Evolutionary conservation across 352 stramenopile species (phyloP), one percentile per base, ranked within the genome.

Genomic region (Pythium monospermum): DNA sequence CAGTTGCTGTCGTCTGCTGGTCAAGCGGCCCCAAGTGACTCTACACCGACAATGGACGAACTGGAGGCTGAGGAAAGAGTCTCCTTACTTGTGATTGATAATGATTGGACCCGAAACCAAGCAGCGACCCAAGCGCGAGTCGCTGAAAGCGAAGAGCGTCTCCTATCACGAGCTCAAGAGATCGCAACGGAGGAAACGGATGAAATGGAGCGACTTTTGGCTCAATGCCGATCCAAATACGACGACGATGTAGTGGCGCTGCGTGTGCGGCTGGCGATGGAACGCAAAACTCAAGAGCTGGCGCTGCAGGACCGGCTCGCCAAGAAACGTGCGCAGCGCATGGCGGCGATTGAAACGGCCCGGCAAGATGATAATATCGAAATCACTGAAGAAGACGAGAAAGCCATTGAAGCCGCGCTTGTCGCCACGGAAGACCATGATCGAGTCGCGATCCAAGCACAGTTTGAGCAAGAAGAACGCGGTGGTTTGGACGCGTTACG

Each of bases 381-480:
- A 15, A 42, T 57, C 31, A 37, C 49, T 12, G 30, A 18, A 13
- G 35, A 51, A 21, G 51, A 51, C 11, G 31, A 59, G 37, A 16
- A 47, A 15, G 59, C 54, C 27, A 55, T 48, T 32, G 49, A 46
- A 18, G 26, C 53, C 1, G 32, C 55, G 40, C 35, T 69, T 13
- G 26, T 23, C 3, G 47, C 25, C 6, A 37, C 69, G 6, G 37
- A 75, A 15, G 48, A 39, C 11, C 38, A 70, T 1, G 66, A 67
- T 22, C 44, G 62, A 21, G 18, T 33, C 6, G 59, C 26, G 0
- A 40, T 53, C 32, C 45, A 53, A 8, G 37, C 31, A 16, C 16
- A 53, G 36, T 23, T 40, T 13, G 43, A 16, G 11, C 10, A 18
- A 27, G n/a, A 38, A 22, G 42, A 55, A 21, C 39, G 49, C n/a